These are phyloP conservation scores for Arthrobotrys musiformis DNA, from an alignment of 2,329 filamentous ascomycete species.

Conservation along the genomic window DNA sequence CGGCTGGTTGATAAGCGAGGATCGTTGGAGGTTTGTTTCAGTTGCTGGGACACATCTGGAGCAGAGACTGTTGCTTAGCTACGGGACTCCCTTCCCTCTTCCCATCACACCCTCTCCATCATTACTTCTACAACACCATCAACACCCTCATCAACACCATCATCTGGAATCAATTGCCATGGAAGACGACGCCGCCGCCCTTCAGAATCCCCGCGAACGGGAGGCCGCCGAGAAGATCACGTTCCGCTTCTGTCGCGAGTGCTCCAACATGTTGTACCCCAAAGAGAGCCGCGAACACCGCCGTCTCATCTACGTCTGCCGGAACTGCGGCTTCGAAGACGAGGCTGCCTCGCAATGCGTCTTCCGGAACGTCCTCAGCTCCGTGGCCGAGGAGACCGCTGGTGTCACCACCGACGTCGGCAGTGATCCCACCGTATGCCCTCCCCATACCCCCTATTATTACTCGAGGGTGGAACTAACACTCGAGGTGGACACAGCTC, in stretches of 20 bases:
- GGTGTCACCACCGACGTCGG: constrained; percentile 97
- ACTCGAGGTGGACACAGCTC: constrained; percentile 71
- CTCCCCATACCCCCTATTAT: constrained; percentile 19
- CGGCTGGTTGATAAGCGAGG: constrained; percentile 41
- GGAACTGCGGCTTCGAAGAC: constrained; percentile 92
- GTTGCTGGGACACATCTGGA: too few relatives aligned
- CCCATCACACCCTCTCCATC: not conserved
- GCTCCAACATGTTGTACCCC: constrained; percentile 97
- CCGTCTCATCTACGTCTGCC: constrained; percentile 92
- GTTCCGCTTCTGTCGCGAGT: constrained; percentile 98
- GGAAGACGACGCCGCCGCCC: constrained; percentile 50
- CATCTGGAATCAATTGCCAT: not conserved
- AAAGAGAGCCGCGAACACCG: constrained; percentile 88
- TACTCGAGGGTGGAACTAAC: not conserved
- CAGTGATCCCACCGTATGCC: constrained; percentile 97
- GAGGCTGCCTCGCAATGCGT: constrained; percentile 88
- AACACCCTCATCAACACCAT: not conserved
- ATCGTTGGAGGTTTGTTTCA: constrained; percentile 6
- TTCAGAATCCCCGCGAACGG: constrained; percentile 53
- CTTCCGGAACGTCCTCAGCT: constrained; percentile 93
- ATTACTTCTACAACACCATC: not conserved
- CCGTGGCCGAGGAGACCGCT: constrained; percentile 90
- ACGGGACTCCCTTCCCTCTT: not conserved
- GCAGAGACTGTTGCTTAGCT: not conserved
- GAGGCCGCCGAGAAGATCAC: constrained; percentile 77